These are phyloP conservation scores for Arctium minus DNA, from an alignment of 129 eudicot species.

Conservation along the genomic window DNA sequence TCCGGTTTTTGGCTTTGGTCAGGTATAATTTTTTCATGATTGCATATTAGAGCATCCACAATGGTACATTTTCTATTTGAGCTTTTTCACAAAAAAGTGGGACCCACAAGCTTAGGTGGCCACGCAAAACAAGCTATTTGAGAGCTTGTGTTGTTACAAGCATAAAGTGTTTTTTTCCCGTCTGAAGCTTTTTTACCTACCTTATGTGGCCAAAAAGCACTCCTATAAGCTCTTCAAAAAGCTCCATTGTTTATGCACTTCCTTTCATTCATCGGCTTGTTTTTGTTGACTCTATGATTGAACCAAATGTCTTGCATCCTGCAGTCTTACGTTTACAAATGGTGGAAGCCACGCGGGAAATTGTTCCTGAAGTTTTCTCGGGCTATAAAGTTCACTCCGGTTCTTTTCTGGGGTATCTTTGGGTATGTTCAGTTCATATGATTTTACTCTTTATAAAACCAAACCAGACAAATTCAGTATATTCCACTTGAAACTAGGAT, in stretches of 20 bases:
- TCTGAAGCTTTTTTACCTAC: neutral
- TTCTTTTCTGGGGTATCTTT: slow-evolving; percentile 82
- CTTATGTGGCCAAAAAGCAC: neutral
- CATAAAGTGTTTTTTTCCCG: neutral
- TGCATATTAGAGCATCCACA: neutral
- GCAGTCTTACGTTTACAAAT: slow-evolving; percentile 81
- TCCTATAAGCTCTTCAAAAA: neutral
- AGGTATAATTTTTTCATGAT: slow-evolving; percentile 39
- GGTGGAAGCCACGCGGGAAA: slow-evolving; percentile 95
- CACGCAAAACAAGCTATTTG: neutral
- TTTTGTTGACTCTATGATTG: neutral
- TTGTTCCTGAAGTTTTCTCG: slow-evolving; percentile 59
- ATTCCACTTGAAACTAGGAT: neutral
- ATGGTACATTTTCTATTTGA: neutral
- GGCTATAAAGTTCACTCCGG: slow-evolving; percentile 77
- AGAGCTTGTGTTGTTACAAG: neutral
- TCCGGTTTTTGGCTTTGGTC: slow-evolving; percentile 94
- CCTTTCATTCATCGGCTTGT: neutral
- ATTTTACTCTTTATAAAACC: neutral
- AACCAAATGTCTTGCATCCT: slow-evolving; percentile 21
- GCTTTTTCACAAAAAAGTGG: neutral
- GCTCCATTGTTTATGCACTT: neutral
- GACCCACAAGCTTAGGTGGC: neutral
- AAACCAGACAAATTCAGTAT: neutral
- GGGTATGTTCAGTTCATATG: slow-evolving; percentile 54